These are phyloP conservation scores for Cichorium intybus DNA, from an alignment of 140 eudicot genomes.

Conservation along the genomic window DNA sequence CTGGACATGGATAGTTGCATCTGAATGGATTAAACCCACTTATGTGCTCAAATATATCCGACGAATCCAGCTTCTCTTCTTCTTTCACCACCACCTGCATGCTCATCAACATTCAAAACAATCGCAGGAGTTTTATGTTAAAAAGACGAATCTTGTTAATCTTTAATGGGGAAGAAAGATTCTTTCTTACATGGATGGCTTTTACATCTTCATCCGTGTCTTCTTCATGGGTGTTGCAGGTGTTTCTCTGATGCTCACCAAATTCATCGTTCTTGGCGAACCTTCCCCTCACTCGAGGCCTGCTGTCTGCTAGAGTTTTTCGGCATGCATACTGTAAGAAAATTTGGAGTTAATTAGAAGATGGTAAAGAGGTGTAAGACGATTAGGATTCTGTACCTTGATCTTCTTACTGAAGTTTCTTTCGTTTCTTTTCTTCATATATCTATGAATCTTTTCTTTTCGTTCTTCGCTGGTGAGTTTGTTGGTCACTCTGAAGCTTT, in stretches of 20 bases:
- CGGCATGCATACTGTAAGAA: constrained; percentile 89
- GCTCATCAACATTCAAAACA: constrained; percentile 2
- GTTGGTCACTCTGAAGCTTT: constrained; percentile 60
- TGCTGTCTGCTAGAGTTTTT: constrained; percentile 93
- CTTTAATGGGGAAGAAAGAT: not conserved
- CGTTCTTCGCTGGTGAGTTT: constrained; percentile 83
- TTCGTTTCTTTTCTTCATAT: constrained; percentile 84
- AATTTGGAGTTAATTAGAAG: constrained; percentile 9
- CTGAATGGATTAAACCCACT: constrained; percentile 75
- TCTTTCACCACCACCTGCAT: constrained; percentile 56
- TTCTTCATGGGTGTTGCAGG: constrained; percentile 58
- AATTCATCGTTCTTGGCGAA: constrained; percentile 91
- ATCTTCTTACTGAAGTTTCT: constrained; percentile 99
- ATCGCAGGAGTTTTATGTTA: not conserved
- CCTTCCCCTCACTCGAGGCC: constrained; percentile 98
- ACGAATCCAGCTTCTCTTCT: constrained; percentile 70
- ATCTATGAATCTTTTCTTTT: constrained; percentile 78
- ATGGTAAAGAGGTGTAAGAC: not conserved
- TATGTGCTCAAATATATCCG: constrained; percentile 76
- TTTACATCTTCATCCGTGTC: constrained; percentile 80
- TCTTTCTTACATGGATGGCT: constrained; percentile 34
- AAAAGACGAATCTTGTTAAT: not conserved
- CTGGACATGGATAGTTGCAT: constrained; percentile 76
- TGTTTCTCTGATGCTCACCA: constrained; percentile 56
- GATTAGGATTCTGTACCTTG: constrained; percentile 49